phyloP scores from a whole-genome alignment of 441 rosid species.

The Pelargonium fulgidum region DNA sequence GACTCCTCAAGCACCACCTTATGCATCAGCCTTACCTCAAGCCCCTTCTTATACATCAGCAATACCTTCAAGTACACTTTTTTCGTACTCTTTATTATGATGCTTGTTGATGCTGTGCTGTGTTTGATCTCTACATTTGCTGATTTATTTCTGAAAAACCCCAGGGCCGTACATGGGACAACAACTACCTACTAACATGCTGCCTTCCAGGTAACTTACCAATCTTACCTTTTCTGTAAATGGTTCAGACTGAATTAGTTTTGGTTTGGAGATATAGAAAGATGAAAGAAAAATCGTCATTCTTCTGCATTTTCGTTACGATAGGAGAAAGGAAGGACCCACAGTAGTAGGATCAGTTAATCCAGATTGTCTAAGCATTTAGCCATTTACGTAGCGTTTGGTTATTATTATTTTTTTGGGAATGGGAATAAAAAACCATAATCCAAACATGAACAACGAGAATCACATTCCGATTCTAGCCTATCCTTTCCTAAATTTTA shows the following conservation, averaged over 20 bases:
- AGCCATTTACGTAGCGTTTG: too few species aligned
- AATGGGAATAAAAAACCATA: too few species aligned
- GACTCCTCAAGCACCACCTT: conserved; percentile 19
- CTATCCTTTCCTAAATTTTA: too few species aligned
- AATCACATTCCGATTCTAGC: too few species aligned
- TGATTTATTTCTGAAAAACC: conserved; percentile 24
- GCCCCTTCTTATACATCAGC: conserved; percentile 29
- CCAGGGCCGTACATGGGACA: conserved; percentile 42
- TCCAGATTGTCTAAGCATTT: too few species aligned
- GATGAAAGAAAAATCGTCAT: not conserved
- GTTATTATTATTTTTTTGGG: too few species aligned
- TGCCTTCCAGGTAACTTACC: conserved; percentile 36
- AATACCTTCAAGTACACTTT: conserved; percentile 39
- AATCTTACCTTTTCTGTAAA: conserved; percentile 17
- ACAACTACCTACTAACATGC: conserved; percentile 31
- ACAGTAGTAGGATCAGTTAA: too few species aligned
- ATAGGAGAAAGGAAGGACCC: not conserved
- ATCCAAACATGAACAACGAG: too few species aligned
- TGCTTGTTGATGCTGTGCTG: not conserved
- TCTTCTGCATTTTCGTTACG: not conserved
- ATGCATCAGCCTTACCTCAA: conserved; percentile 32
- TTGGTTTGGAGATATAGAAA: not conserved
- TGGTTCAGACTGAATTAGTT: not conserved
- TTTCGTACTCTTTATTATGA: not conserved
- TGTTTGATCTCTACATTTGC: conserved; percentile 11